These are phyloP conservation scores for Syzygium malaccense DNA, from an alignment of 441 rosid species.

Conservation along the genomic window DNA sequence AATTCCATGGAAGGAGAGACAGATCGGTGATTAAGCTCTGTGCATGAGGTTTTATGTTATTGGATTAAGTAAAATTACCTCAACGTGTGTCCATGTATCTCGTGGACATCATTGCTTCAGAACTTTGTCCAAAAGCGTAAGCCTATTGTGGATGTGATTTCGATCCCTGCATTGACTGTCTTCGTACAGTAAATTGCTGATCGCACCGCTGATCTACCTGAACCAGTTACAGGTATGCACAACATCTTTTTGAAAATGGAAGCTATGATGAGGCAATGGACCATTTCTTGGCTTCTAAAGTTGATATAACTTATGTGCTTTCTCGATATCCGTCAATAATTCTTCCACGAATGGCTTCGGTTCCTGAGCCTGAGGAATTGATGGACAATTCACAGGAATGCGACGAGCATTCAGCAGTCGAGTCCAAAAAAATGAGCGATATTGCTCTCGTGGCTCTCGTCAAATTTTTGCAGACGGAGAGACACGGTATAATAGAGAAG, in stretches of 20 bases:
- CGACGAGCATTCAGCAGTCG: too few relatives aligned
- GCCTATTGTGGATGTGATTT: neutral
- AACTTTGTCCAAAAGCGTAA: neutral
- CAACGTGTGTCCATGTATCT: neutral
- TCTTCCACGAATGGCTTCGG: conserved; percentile 59
- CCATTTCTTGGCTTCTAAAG: conserved; percentile 90
- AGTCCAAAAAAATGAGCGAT: too few relatives aligned
- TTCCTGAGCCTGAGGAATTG: conserved; percentile 51
- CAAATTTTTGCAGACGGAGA: too few relatives aligned
- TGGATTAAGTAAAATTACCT: neutral
- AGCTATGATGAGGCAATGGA: conserved; percentile 97
- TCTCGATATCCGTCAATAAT: conserved; percentile 72
- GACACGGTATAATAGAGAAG: too few relatives aligned
- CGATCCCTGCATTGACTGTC: neutral
- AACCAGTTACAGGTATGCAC: conserved; percentile 57
- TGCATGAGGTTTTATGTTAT: neutral
- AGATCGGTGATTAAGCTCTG: neutral
- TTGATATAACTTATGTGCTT: conserved; percentile 77
- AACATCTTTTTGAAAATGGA: conserved; percentile 79
- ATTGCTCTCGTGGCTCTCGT: too few relatives aligned
- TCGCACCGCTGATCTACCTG: neutral
- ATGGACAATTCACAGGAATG: too few relatives aligned
- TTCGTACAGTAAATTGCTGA: neutral
- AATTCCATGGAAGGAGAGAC: neutral
- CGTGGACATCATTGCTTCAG: neutral